Conservation (phyloP, 2,329 filamentous ascomycete genomes). For the Neofusicoccum cordaticola region DNA sequence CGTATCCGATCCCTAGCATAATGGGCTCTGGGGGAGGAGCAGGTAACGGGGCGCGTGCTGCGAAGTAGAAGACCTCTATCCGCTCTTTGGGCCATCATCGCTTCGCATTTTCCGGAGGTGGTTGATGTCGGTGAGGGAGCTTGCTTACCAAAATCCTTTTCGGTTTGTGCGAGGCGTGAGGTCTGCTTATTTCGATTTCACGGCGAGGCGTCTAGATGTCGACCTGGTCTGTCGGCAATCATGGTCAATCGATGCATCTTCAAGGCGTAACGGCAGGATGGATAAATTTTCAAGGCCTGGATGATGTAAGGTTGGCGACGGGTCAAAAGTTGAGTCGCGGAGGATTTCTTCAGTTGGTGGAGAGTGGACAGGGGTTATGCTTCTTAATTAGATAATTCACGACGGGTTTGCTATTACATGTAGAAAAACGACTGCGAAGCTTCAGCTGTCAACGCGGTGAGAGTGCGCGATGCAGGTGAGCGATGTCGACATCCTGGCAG, state of each 20-base stretch:
- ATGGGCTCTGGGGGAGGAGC: conserved; percentile 6
- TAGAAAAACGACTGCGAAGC: background rate
- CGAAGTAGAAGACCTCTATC: background rate
- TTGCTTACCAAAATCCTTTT: background rate
- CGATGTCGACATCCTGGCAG: background rate
- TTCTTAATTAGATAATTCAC: conserved; percentile 15
- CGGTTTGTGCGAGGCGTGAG: background rate
- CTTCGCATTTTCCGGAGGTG: conserved; percentile 7
- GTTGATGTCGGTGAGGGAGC: conserved; percentile 3
- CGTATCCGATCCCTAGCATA: conserved; percentile 16
- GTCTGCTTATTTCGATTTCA: conserved; percentile 6
- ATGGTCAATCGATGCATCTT: conserved; percentile 15
- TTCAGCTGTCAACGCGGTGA: background rate
- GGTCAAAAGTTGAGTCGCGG: conserved; percentile 10
- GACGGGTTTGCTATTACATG: background rate
- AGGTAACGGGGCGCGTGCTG: conserved; percentile 14
- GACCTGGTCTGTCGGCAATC: conserved; percentile 11
- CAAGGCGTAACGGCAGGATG: conserved; percentile 12
- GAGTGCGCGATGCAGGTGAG: background rate
- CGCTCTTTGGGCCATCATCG: background rate
- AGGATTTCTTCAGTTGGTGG: background rate
- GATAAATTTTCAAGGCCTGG: conserved; percentile 13
- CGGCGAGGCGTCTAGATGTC: conserved; percentile 15
- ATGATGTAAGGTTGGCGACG: conserved; percentile 12
- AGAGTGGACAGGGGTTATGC: background rate